These are phyloP conservation scores for Dactylorhiza incarnata DNA, from an alignment of 106 monocot genomes.

Conservation along the genomic window DNA sequence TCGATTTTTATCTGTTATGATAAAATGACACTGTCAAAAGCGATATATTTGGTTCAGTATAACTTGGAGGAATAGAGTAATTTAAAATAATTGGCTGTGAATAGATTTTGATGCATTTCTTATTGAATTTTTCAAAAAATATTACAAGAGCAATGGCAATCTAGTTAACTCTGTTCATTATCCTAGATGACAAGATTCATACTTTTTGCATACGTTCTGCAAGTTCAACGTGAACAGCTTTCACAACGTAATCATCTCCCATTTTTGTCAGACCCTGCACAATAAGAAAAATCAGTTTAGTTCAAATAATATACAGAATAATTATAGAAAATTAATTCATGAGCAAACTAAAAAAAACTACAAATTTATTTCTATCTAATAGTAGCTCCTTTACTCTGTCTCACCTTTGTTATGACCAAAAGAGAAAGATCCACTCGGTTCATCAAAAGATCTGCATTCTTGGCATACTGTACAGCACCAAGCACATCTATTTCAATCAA, in stretches of 20 bases:
- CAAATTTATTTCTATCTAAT: not conserved
- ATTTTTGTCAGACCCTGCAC: slow-evolving; percentile 93
- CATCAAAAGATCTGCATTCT: slow-evolving; percentile 94
- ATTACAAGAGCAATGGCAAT: slow-evolving; percentile 1
- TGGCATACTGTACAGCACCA: slow-evolving; percentile 89
- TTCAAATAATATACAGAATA: not conserved
- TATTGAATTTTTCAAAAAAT: not conserved
- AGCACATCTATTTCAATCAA: slow-evolving; percentile 82
- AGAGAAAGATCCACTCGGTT: slow-evolving; percentile 95
- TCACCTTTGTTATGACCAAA: slow-evolving; percentile 96
- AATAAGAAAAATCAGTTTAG: not conserved
- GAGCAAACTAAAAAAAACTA: not conserved
- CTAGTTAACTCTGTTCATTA: slow-evolving; percentile 20
- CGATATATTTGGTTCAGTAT: not conserved
- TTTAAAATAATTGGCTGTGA: not conserved
- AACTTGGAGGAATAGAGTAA: not conserved
- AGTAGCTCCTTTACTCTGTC: not conserved
- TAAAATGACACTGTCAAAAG: not conserved
- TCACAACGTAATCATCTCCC: slow-evolving; percentile 98
- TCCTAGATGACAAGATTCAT: slow-evolving; percentile 19
- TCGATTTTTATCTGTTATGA: not conserved
- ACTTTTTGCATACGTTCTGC: slow-evolving; percentile 98
- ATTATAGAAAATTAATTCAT: not conserved
- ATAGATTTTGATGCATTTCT: not conserved
- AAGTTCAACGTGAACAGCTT: slow-evolving; percentile 98